Evolutionary conservation across 176 grass and related monocot species (phyloP).

Genomic region (Alloteropsis semialata): DNA sequence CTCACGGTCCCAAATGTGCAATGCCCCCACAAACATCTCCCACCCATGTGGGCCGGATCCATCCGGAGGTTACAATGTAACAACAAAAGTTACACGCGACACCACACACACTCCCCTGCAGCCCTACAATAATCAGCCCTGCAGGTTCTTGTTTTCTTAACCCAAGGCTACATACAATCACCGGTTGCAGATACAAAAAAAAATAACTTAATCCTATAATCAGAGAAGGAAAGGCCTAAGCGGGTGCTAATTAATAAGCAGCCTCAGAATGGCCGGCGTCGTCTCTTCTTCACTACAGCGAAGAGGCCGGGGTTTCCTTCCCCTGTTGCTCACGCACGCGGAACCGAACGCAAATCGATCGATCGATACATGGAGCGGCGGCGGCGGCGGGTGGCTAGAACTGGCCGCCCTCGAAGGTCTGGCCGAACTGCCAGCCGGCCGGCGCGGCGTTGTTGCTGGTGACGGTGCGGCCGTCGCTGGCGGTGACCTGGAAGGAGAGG

Average conservation of each 20-base stretch:
- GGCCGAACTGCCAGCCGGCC: slow-evolving; percentile 74
- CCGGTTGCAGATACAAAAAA: not conserved
- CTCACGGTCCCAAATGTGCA: not conserved
- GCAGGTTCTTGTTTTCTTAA: not conserved
- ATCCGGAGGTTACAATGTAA: slow-evolving; percentile 20
- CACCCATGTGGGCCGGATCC: slow-evolving; percentile 34
- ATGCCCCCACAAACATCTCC: slow-evolving; percentile 36
- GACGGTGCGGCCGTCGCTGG: slow-evolving; percentile 71
- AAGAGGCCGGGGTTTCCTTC: slow-evolving; percentile 30
- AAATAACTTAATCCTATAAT: slow-evolving; percentile 28
- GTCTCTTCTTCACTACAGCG: slow-evolving; percentile 41
- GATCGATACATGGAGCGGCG: not conserved
- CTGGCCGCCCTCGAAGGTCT: slow-evolving; percentile 70
- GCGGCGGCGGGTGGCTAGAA: slow-evolving; percentile 24
- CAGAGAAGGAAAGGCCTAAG: slow-evolving; percentile 53
- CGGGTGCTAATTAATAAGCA: slow-evolving; percentile 79
- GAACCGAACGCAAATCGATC: not conserved
- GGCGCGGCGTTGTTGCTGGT: slow-evolving; percentile 56
- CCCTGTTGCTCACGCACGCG: not conserved
- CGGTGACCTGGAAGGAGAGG: slow-evolving; percentile 74
- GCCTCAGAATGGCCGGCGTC: slow-evolving; percentile 60
- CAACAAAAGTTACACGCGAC: slow-evolving; percentile 35
- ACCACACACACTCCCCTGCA: slow-evolving; percentile 9
- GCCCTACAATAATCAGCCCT: slow-evolving; percentile 17
- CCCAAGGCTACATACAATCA: not conserved